A percentile compares a stretch with the other conserved stretches of the same genome.
These are phyloP conservation scores for Naganishia sp. DNA, from an alignment of 1,284 basidiomycete genomes.

Conservation along the genomic window DNA sequence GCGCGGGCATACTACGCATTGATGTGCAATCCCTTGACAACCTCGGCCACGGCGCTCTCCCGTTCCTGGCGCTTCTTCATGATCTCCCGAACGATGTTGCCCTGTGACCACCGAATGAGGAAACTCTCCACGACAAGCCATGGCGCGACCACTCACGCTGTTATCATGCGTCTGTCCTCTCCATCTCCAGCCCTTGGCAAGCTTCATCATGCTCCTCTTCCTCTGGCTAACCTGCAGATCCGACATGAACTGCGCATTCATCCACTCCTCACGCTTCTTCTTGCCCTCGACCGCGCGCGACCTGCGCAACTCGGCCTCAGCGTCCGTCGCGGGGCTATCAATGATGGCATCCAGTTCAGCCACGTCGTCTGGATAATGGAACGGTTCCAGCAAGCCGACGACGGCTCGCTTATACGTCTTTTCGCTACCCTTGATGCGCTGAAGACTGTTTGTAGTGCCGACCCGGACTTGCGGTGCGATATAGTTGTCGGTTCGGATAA, in stretches of 20 bases:
- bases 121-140: too few species aligned
- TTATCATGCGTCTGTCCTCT: constrained; percentile 47
- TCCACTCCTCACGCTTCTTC: constrained; percentile 53
- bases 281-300: constrained; percentile 61
- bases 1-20: too few species aligned
- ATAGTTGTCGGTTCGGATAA: constrained; percentile 90
- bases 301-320: constrained; percentile 61
- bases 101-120: constrained; percentile 36
- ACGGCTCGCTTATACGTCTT: constrained; percentile 82
- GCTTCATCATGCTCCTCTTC: constrained; percentile 44
- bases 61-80: constrained; percentile 58
- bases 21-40: constrained; percentile 30
- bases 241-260: constrained; percentile 38
- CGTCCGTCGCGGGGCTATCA: constrained; percentile 49
- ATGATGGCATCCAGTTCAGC: constrained; percentile 65
- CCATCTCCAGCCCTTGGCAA: constrained; percentile 50
- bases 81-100: constrained; percentile 48
- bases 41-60: constrained; percentile 58
- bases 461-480: constrained; percentile 60
- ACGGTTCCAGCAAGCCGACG: constrained; percentile 82
- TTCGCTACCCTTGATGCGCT: constrained; percentile 47
- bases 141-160: constrained; percentile 38
- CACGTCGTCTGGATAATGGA: constrained; percentile 79
- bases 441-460: constrained; percentile 39
- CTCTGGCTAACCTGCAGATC: constrained; percentile 30